Base-by-base conservation (phyloP, 352 stramenopile genomes). In the Phytophthora citricola region DNA sequence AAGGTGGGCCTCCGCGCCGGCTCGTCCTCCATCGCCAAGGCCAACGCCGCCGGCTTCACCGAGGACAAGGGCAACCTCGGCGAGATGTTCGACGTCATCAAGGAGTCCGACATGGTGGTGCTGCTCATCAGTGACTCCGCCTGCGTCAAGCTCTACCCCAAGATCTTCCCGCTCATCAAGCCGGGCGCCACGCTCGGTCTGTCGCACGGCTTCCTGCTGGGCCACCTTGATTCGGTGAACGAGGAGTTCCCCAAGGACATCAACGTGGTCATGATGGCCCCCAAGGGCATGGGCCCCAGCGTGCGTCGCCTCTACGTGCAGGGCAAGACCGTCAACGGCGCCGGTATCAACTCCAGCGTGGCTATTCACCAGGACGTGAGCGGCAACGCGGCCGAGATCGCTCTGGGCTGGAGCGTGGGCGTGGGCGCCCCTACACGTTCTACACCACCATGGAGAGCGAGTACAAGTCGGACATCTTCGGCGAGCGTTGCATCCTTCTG, bases 381-480 rank as follows among this genome's bases (percentile, higher is more conserved):
- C 59, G 93, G 93, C 67, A 93, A 94, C 75, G 91, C 91, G n/a
- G 91, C 88, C 15, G 97, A 99, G 56, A 86, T 99, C 72, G 97
- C 97, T 49, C 87, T 99, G 58, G 97, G 92, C 75, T 99, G 97
- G 97, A 97, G 91, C 63, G 81, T 99, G n/a, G 97, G 85, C 34
- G 84, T 99, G 44, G 97, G 97, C 65, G 98, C 95, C 62, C 97
- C 11, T 99, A 99, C 86, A 98, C 97, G 71, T 99, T 99, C 84
- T 90, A 98, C 83, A 99, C 97, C 45, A 98, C 94, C 38, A 81
- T 99, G 58, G 87, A 89, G 47, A 94, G 96, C 58, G 97, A 99
- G 86, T 99, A 99, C 83, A 97, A 97, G 76, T 98, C 92, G 65
- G 97, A 99, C 87, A 99, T 99, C 76, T 99, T 98, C 58, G 97